Percentiles rank a stretch among this genome's conserved stretches.
Evolutionary conservation across 2,329 filamentous ascomycete genomes (phyloP).

Genomic region (Raffaelea albimanens): DNA sequence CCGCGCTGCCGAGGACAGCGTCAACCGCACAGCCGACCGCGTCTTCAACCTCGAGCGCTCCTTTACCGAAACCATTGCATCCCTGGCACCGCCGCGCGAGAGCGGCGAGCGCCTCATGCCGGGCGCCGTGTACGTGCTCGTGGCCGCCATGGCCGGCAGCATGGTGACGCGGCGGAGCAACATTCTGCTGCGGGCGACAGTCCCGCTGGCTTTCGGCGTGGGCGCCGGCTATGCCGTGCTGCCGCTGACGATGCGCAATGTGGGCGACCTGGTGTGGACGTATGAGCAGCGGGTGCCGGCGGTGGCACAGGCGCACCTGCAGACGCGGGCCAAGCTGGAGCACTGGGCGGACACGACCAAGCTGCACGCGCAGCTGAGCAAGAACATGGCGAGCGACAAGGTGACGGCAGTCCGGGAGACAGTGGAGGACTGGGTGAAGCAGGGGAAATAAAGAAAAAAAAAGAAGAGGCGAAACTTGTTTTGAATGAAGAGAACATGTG

Average conservation of each 20-base stretch:
- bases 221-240: conserved; percentile 76
- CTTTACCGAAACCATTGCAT: conserved; percentile 82
- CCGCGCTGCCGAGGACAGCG: conserved; percentile 64
- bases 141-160: conserved; percentile 88
- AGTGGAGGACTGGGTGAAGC: conserved; percentile 83
- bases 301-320: conserved; percentile 71
- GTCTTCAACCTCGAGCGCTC: conserved; percentile 79
- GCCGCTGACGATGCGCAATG: conserved; percentile 83
- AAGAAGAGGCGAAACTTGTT: background rate
- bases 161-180: conserved; percentile 85
- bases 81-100: conserved; percentile 75
- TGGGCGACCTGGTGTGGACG: conserved; percentile 76
- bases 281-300: conserved; percentile 87
- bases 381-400: conserved; percentile 69
- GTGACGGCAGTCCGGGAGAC: conserved; percentile 65
- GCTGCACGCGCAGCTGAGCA: conserved; percentile 62
- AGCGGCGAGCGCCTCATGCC: conserved; percentile 85
- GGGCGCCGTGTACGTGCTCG: conserved; percentile 82
- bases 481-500: background rate
- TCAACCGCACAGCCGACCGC: conserved; percentile 73
- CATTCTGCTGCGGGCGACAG: conserved; percentile 66
- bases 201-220: conserved; percentile 72
- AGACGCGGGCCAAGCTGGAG: conserved; percentile 58
- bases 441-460: conserved; percentile 67
- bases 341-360: conserved; percentile 64